phyloP scores from a whole-genome alignment of 2,329 filamentous ascomycete species.

The Blastomyces silverae region DNA sequence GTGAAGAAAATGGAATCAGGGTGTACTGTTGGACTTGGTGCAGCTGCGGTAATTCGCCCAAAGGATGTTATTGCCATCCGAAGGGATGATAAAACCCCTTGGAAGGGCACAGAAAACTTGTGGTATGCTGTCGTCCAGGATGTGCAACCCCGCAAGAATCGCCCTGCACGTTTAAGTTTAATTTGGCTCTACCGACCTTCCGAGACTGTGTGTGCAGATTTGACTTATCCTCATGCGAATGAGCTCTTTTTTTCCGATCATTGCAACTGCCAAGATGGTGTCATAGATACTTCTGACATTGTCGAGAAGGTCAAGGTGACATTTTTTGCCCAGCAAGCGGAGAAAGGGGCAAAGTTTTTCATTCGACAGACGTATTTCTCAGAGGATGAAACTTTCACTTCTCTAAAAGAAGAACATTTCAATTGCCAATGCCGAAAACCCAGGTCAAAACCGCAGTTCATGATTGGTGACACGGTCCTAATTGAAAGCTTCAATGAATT shows the following conservation, averaged over 20 bases:
- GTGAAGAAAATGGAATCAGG: conserved; percentile 10
- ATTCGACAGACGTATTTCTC: conserved; percentile 63
- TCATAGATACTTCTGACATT: conserved; percentile 52
- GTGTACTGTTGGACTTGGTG: neutral
- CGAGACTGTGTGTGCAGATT: conserved; percentile 62
- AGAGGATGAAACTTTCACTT: conserved; percentile 55
- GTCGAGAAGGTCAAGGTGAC: conserved; percentile 52
- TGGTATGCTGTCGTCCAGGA: conserved; percentile 67
- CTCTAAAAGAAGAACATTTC: conserved; percentile 51
- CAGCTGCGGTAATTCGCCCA: conserved; percentile 26
- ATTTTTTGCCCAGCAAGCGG: conserved; percentile 47
- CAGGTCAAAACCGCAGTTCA: conserved; percentile 30
- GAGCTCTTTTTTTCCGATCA: conserved; percentile 72
- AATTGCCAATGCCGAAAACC: conserved; percentile 42
- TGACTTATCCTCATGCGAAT: conserved; percentile 62
- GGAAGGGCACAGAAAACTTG: conserved; percentile 49
- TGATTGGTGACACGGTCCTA: conserved; percentile 56
- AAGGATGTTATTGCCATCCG: conserved; percentile 48
- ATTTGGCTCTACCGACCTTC: conserved; percentile 67
- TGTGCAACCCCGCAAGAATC: conserved; percentile 34
- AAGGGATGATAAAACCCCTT: conserved; percentile 47
- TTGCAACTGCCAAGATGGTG: conserved; percentile 58
- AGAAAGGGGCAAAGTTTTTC: conserved; percentile 50
- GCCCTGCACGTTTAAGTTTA: conserved; percentile 51
- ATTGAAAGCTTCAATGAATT: conserved; percentile 25